Percentiles rank a stretch among this genome's conserved stretches.
Evolutionary conservation across 176 grass and related monocot species (phyloP).

Genomic region (Aegilops umbellulata): DNA sequence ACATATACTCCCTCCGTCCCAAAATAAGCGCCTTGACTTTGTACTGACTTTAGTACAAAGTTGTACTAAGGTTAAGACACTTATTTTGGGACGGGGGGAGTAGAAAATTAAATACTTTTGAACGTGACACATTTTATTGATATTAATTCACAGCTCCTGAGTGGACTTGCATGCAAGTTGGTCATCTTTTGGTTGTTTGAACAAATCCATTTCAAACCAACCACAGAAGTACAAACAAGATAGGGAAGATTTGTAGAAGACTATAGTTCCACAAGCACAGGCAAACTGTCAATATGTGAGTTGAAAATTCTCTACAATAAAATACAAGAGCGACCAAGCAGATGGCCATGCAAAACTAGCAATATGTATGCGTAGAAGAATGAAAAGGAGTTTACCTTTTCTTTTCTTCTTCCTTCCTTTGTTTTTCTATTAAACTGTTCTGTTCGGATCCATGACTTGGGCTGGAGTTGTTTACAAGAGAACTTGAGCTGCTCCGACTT

Average conservation of each 20-base stretch:
- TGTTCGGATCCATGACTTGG: conserved; percentile 34
- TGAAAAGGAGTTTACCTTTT: conserved; percentile 31
- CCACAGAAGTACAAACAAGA: background rate
- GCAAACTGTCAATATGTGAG: background rate
- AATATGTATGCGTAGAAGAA: background rate
- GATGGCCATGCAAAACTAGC: background rate
- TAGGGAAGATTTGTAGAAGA: background rate
- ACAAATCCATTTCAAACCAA: background rate
- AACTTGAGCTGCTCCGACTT: conserved; percentile 44
- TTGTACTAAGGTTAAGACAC: too few relatives aligned
- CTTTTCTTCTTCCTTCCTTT: conserved; percentile 36
- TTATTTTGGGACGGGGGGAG: too few relatives aligned
- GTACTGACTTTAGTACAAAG: too few relatives aligned
- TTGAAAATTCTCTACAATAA: background rate
- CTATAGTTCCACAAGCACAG: background rate
- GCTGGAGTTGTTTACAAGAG: conserved; percentile 34
- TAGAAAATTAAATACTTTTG: background rate
- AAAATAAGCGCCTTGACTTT: too few relatives aligned
- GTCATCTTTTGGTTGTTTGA: background rate
- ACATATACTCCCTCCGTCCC: too few relatives aligned
- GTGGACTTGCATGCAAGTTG: background rate
- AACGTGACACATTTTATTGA: background rate
- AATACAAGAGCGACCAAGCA: background rate
- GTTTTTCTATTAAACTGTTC: conserved; percentile 22
- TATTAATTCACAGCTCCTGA: background rate